Conservation (phyloP, 2,329 filamentous ascomycete genomes). For the Sporothrix brunneoviolacea region DNA sequence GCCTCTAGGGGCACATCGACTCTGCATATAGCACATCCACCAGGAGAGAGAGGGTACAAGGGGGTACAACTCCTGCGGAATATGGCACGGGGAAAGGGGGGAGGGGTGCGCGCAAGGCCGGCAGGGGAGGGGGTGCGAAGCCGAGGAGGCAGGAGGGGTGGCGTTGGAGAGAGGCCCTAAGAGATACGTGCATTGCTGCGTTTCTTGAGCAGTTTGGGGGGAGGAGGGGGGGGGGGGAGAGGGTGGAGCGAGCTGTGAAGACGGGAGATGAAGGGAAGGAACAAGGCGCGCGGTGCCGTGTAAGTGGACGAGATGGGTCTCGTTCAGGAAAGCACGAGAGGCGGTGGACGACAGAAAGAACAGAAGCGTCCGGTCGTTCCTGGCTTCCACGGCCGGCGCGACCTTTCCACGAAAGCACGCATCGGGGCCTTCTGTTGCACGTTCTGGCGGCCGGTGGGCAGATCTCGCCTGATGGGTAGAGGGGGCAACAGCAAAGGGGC, state of each 20-base stretch:
- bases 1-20: conserved; percentile 9
- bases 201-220: too few relatives aligned
- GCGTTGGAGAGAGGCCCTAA: not conserved
- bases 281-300: conserved; percentile 13
- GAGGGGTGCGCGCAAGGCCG: not conserved
- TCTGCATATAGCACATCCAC: conserved; percentile 10
- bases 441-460: too few relatives aligned
- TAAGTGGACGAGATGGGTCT: conserved; percentile 10
- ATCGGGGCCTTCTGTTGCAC: too few relatives aligned
- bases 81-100: conserved; percentile 13
- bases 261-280: conserved; percentile 7
- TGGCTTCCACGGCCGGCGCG: not conserved
- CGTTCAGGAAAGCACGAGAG: conserved; percentile 8
- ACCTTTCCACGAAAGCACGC: too few relatives aligned
- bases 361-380: not conserved
- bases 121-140: conserved; percentile 3
- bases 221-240: not conserved
- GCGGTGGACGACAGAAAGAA: not conserved
- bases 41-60: conserved; percentile 15
- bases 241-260: conserved; percentile 7
- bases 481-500: too few relatives aligned
- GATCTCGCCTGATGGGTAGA: too few relatives aligned
- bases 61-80: conserved; percentile 13
- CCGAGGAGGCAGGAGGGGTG: not conserved
- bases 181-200: conserved; percentile 2